Evolutionary conservation across 2,329 filamentous ascomycete species (phyloP), one percentile per base, ranked within the genome.

Genomic region (Sclerotinia minor): DNA sequence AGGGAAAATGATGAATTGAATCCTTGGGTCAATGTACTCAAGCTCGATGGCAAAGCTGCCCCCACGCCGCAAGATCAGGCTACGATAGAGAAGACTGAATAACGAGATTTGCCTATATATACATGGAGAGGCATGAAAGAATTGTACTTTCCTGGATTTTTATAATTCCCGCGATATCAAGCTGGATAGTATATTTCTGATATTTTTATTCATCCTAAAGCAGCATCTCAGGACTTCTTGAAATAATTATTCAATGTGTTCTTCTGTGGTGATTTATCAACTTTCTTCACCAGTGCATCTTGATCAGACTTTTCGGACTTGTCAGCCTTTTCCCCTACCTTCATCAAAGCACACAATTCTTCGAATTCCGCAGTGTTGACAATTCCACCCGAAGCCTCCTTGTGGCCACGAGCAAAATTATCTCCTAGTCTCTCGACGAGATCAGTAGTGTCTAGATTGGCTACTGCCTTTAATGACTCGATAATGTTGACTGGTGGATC

Each of bases 301-400:
- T 71, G 74, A 35, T 77, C 74, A 60, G 78, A 78, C 17, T 77
- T 73, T 35, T 75, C 72, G 7, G 70, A 69, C 74, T 84, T 87
- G 76, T 85, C 84, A 0, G 70, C 69, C 74, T 84, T 87, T 76
- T 85, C 84, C 0, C 86, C 86, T 52, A 89, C 78, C 64, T 84
- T 82, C 78, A 90, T 80, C 19, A 87, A 74, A 5, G 77, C 77
- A 80, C 88, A 85, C 19, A 91, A 76, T 74, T 90, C 87, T 69
- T 90, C 87, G 75, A 90, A 91, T 68, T 88, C 86, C 1, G 80
- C 82, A 15, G 78, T 81, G 0, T 81, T 81, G 0, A 91, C 84
- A 57, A 89, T 87, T 0, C 88, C 89, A 1, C 88, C 88, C 59
- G 85, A 88, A 0, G 88, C 88, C 73, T 89, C 87, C 69, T 87